Evolutionary conservation across 192 early-diverging fungal species (phyloP), one percentile per base, ranked within the genome.

Genomic region (Funneliformis geosporum): DNA sequence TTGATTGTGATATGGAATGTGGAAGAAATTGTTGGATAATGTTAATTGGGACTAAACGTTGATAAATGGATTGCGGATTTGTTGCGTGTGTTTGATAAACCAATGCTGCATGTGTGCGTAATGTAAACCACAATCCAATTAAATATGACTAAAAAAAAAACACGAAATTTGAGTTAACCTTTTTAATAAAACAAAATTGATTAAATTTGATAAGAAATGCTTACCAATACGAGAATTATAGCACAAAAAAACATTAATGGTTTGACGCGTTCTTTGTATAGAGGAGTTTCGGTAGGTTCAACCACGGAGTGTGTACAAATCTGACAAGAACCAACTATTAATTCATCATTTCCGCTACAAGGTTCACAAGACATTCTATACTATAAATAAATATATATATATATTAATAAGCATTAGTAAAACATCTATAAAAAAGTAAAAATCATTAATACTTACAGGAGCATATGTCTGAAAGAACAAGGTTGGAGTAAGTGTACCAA

Each of bases 391-490:
- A 47, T 50, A 21, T 65, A 47, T 50, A 12, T 43, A 70, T 8
- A 2, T n/a, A n/a, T n/a, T n/a, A n/a, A n/a, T n/a, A n/a, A n/a
- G n/a, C n/a, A n/a, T n/a, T n/a, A n/a, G n/a, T n/a, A n/a, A n/a
- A n/a, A n/a, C n/a, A n/a, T n/a, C n/a, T n/a, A n/a, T n/a, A n/a
- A n/a, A n/a, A n/a, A n/a, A n/a, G n/a, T n/a, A n/a, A n/a, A n/a
- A n/a, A 39, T 39, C 67, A 76, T 18, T 23, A 28, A 50, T 25
- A 84, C 83, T 82, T 87, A 90, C 86, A 27, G 83, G 79, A 12
- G 95, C 98, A 86, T 94, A 95, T 28, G 94, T 93, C 73, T 95
- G 91, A 84, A 97, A 97, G 79, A 98, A 99, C 40, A 98, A 79
- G 11, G 98, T 97, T 1, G 98, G 98, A 1, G 95, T 95, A 85